Base-by-base conservation (phyloP, 2,329 filamentous ascomycete genomes). In the Lasiodiplodia gonubiensis region DNA sequence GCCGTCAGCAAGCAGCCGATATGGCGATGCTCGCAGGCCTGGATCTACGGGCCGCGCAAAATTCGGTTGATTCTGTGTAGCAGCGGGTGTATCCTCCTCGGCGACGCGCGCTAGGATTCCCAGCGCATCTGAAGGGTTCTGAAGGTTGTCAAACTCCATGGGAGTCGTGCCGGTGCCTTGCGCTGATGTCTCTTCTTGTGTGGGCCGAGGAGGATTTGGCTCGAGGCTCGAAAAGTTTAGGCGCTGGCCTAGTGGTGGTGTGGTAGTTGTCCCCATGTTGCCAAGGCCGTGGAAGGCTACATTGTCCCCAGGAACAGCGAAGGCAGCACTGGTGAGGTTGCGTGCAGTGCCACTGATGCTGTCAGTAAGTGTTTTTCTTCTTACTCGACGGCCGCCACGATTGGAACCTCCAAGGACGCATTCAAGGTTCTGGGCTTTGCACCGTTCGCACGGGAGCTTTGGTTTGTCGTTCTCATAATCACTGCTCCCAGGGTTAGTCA, bases 341-440 rank as follows among this genome's bases (percentile, higher is more conserved):
- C 57, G 74, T 71, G 37, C 70, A 46, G 64, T 77, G 71, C 49
- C 74, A 64, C 51, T 74, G 61, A 78, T 76, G 55, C 78, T 77
- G 70, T 67, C 57, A 10, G 66, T 27, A 37, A 76, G 55, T 2
- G 78, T 74, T 68, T 85, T 86, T 72, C 86, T 48, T 57, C 66
- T 86, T 67, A 88, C 82, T 55, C 86, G 82, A 66, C 86, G 81
- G 16, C 86, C 86, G 54, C 86, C 86, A 66, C 86, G 83, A 72
- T 88, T 88, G 57, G 85, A 87, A 53, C 84, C 84, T 8, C 86
- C 86, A 23, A 88, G 81, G 12, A 88, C 81, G 73, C 86, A 89
- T 69, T 88, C 85, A 64, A 85, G 84, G 67, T 82, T 80, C 70
- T 88, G 86, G 71, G 84, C 83, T 69, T 85, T 82, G 76, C 86